These are phyloP conservation scores for Saturnispora silvae DNA, from an alignment of 805 yeast species.

Conservation along the genomic window DNA sequence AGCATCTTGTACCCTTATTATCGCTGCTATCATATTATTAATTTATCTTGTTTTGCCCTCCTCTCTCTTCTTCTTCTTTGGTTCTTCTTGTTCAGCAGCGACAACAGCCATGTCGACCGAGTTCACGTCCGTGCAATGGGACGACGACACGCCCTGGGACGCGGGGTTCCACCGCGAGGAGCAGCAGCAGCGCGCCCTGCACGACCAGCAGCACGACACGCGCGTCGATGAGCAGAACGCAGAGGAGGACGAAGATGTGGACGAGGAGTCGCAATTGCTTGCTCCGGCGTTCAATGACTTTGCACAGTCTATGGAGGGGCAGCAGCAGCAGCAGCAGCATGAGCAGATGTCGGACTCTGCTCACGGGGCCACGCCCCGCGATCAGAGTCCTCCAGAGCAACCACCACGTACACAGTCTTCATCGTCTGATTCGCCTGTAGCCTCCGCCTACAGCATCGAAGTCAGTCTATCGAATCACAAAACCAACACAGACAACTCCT, in stretches of 20 bases:
- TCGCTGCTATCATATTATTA: no score
- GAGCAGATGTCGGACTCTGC: background rate
- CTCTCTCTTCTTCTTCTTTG: background rate
- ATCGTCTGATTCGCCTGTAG: background rate
- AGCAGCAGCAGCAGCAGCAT: background rate
- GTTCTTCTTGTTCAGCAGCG: no score
- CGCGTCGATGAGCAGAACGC: no score
- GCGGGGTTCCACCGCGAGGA: slow-evolving; percentile 22
- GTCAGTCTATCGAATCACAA: slow-evolving; percentile 48
- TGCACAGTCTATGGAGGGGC: background rate
- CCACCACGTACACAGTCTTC: background rate
- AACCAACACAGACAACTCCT: slow-evolving; percentile 64
- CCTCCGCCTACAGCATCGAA: slow-evolving; percentile 15
- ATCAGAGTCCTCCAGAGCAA: background rate
- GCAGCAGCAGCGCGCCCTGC: background rate
- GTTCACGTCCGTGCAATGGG: slow-evolving; percentile 50
- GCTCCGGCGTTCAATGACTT: background rate
- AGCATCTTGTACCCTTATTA: background rate
- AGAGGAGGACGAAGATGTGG: background rate
- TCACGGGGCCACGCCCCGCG: background rate
- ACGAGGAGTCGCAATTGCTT: background rate
- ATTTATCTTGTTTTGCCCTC: background rate
- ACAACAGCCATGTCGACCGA: slow-evolving; percentile 29
- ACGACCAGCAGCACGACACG: background rate
- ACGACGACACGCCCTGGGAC: slow-evolving; percentile 15